Percentiles rank a stretch among this genome's conserved stretches.
Evolutionary conservation across 805 yeast genomes (phyloP).

Genomic region (Myxozyma kluyveri): DNA sequence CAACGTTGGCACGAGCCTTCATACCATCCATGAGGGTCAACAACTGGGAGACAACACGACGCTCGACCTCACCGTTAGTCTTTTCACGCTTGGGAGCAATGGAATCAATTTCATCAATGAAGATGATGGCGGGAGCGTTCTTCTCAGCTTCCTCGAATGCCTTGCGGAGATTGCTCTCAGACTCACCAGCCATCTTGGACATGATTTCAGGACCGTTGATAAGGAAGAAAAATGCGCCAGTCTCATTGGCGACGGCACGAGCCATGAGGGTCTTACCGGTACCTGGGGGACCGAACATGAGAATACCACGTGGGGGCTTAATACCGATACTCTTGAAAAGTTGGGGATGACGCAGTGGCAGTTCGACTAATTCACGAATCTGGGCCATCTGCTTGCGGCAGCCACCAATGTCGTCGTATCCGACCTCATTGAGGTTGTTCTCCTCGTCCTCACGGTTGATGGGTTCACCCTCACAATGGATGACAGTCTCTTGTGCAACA

Average conservation of each 20-base stretch:
- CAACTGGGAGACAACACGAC: slow-evolving; percentile 97
- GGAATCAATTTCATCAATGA: slow-evolving; percentile 97
- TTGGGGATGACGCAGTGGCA: slow-evolving; percentile 98
- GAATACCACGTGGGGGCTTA: slow-evolving; percentile 96
- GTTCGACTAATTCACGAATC: slow-evolving; percentile 95
- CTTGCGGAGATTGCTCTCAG: slow-evolving; percentile 93
- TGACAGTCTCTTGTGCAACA: slow-evolving; percentile 96
- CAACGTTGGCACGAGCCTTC: slow-evolving; percentile 98
- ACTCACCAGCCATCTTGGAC: slow-evolving; percentile 99
- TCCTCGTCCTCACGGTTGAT: slow-evolving; percentile 98
- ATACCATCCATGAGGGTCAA: slow-evolving; percentile 99
- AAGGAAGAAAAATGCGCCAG: slow-evolving; percentile 97
- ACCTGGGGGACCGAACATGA: slow-evolving; percentile 99
- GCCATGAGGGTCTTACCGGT: slow-evolving; percentile 99
- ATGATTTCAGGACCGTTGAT: slow-evolving; percentile 99
- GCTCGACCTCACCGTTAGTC: slow-evolving; percentile 99
- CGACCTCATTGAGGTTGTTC: slow-evolving; percentile 92
- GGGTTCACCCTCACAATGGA: slow-evolving; percentile 99
- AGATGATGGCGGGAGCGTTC: slow-evolving; percentile 95
- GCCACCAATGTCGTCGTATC: slow-evolving; percentile 98
- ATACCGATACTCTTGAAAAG: slow-evolving; percentile 96
- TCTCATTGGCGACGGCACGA: slow-evolving; percentile 99
- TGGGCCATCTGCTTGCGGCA: slow-evolving; percentile 99
- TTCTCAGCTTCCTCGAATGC: slow-evolving; percentile 99
- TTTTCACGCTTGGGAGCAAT: slow-evolving; percentile 99